phyloP scores from a whole-genome alignment of 2,329 filamentous ascomycete genomes.

The Coniochaeta pulveracea region DNA sequence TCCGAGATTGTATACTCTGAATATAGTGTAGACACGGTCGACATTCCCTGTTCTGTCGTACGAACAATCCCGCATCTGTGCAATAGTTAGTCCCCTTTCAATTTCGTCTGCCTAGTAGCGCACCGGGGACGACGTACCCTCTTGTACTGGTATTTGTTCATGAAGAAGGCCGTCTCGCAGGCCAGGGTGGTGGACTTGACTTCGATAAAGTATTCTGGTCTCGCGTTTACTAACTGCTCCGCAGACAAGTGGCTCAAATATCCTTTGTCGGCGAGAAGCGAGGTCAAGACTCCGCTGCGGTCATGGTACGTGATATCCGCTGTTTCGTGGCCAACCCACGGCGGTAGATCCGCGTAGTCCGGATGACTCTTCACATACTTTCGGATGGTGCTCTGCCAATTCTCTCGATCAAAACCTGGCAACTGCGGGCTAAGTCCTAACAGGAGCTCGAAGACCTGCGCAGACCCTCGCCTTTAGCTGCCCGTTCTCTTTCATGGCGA shows the following conservation, averaged over 20 bases:
- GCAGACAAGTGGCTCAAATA: constrained; percentile 13
- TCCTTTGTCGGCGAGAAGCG: constrained; percentile 19
- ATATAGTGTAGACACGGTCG: constrained; percentile 25
- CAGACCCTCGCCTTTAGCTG: not conserved
- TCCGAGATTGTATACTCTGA: constrained; percentile 26
- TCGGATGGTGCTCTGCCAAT: constrained; percentile 39
- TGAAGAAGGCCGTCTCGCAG: constrained; percentile 29
- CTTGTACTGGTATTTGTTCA: constrained; percentile 32
- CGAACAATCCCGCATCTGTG: constrained; percentile 13
- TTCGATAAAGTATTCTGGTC: constrained; percentile 33
- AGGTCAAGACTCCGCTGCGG: constrained; percentile 18
- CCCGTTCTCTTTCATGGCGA: not conserved
- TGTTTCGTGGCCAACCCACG: constrained; percentile 30
- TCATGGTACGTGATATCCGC: constrained; percentile 36
- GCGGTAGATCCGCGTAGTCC: constrained; percentile 24
- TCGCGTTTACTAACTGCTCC: not conserved
- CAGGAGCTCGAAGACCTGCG: constrained; percentile 6
- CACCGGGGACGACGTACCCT: constrained; percentile 19
- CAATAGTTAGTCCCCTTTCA: not conserved
- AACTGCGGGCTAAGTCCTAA: constrained; percentile 8
- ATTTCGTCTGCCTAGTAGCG: not conserved
- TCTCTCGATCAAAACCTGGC: constrained; percentile 22
- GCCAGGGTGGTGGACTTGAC: constrained; percentile 34
- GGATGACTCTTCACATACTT: constrained; percentile 24
- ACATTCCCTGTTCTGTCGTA: constrained; percentile 5